A percentile compares a stretch with the other conserved stretches of the same genome.
phyloP scores from a whole-genome alignment of 257 asterid species.

The Fraxinus excelsior region DNA sequence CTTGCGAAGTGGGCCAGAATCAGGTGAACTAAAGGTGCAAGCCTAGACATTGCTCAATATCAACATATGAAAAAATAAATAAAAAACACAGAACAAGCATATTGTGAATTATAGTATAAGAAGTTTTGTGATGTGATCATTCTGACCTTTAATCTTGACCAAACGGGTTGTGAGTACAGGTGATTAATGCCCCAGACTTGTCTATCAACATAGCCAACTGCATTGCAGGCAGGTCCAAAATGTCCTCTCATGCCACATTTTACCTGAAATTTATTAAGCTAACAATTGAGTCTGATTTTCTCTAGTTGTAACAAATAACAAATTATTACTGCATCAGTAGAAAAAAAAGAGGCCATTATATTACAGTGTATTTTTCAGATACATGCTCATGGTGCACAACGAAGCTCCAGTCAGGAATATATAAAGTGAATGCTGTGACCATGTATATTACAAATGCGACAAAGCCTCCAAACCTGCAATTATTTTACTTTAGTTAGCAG shows the following conservation, averaged over 20 bases:
- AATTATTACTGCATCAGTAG: background rate
- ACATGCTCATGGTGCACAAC: conserved; percentile 28
- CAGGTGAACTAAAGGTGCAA: conserved; percentile 75
- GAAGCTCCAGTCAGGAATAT: conserved; percentile 88
- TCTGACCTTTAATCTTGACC: conserved; percentile 60
- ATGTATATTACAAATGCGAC: conserved; percentile 64
- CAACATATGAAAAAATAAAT: background rate
- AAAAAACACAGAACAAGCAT: background rate
- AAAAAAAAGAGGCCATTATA: background rate
- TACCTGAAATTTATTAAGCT: conserved; percentile 46
- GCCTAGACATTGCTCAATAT: conserved; percentile 46
- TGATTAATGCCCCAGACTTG: conserved; percentile 90
- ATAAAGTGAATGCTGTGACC: conserved; percentile 62
- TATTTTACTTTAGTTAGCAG: background rate
- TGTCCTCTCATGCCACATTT: conserved; percentile 98
- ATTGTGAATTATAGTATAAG: background rate
- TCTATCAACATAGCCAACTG: conserved; percentile 90
- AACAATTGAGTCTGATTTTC: background rate
- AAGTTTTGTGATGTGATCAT: background rate
- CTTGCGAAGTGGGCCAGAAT: conserved; percentile 55
- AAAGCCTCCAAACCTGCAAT: conserved; percentile 71
- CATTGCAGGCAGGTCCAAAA: conserved; percentile 89
- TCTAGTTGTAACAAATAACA: background rate
- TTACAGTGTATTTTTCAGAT: conserved; percentile 50
- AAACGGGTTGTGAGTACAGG: conserved; percentile 71